A percentile compares a stretch with the other conserved stretches of the same genome.
Evolutionary conservation across 805 yeast genomes (phyloP).

Genomic region (Debaryomyces tyrocola): DNA sequence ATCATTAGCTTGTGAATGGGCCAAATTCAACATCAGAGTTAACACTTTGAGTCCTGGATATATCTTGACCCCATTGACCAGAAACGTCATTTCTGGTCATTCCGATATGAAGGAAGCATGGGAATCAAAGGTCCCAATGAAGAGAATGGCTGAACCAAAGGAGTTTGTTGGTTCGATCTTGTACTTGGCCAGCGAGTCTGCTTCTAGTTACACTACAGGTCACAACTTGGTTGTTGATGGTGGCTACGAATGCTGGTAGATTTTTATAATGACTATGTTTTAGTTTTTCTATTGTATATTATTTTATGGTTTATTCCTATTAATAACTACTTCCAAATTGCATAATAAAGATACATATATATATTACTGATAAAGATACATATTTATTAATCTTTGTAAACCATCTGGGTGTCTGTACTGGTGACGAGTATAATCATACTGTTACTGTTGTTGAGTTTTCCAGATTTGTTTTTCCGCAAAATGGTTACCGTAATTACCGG

Average conservation of each 20-base stretch:
- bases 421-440: too few relatives aligned
- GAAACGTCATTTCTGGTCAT: conserved; percentile 62
- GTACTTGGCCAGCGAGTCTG: conserved; percentile 69
- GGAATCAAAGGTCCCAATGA: conserved; percentile 72
- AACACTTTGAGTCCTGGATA: conserved; percentile 81
- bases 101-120: conserved; percentile 66
- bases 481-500: too few relatives aligned
- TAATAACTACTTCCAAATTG: neutral
- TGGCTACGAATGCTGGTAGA: conserved; percentile 81
- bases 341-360: neutral
- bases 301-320: neutral
- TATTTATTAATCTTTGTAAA: neutral
- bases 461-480: too few relatives aligned
- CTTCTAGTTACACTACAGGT: conserved; percentile 81
- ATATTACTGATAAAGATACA: neutral
- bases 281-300: neutral
- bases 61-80: conserved; percentile 76
- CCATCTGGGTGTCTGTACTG: too few relatives aligned
- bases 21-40: conserved; percentile 70
- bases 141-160: conserved; percentile 82
- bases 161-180: conserved; percentile 78
- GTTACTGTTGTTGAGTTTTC: too few relatives aligned
- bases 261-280: neutral
- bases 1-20: conserved; percentile 82
- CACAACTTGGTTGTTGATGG: conserved; percentile 83